These are phyloP conservation scores for Mortierella polycephala DNA, from an alignment of 371 early-diverging fungal species.

Conservation along the genomic window DNA sequence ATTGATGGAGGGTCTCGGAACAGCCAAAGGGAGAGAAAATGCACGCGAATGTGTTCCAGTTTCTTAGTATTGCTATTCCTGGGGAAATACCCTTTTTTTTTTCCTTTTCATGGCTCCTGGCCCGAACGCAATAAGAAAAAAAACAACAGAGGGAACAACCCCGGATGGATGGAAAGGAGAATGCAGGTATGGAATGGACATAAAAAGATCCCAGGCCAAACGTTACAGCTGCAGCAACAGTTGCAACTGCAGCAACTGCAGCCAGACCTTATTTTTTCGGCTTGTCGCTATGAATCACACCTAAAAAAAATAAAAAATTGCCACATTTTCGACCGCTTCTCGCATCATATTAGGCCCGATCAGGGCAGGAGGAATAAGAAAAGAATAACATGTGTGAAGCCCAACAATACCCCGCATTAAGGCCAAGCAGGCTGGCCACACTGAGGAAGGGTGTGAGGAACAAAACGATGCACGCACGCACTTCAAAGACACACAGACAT, in stretches of 20 bases:
- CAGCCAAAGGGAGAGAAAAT: conserved; percentile 17
- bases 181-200: no score
- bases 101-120: no score
- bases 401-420: neutral
- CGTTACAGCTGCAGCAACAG: neutral
- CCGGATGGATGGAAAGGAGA: no score
- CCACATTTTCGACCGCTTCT: neutral
- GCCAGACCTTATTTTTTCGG: neutral
- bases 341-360: conserved; percentile 19
- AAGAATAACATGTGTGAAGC: neutral
- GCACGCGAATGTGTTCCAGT: conserved; percentile 5
- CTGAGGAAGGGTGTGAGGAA: neutral
- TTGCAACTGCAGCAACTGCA: neutral
- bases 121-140: no score
- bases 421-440: neutral
- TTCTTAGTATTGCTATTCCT: neutral
- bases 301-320: no score
- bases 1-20: conserved; percentile 23
- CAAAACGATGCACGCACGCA: neutral
- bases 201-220: no score
- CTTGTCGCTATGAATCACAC: no score
- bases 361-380: conserved; percentile 1
- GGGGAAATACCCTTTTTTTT: no score
- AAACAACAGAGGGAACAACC: no score
- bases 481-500: no score